Conservation (phyloP, 148 eudicot genomes). For the Polygonum maritimum region DNA sequence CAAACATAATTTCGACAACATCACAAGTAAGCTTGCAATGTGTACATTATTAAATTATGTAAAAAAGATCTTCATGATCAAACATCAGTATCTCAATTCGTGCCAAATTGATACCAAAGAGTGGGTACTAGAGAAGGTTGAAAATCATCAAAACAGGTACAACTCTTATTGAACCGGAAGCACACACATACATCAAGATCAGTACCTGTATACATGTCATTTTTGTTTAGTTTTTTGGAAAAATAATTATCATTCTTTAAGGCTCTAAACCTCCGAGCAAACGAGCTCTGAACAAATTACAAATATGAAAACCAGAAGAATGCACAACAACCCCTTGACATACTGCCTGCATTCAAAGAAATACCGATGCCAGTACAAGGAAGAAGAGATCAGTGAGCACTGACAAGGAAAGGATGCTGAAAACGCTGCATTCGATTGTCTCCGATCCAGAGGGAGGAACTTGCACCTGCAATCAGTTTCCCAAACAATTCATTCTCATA, state of each 20-base stretch:
- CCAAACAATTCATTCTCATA: background rate
- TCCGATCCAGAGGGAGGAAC: slow-evolving; percentile 90
- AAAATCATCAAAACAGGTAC: background rate
- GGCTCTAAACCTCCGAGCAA: background rate
- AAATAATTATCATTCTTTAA: background rate
- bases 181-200: background rate
- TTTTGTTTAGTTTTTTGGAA: background rate
- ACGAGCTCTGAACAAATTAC: background rate
- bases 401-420: slow-evolving; percentile 91
- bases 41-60: too few species aligned
- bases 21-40: too few species aligned
- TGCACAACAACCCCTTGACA: background rate
- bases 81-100: too few species aligned
- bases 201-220: background rate
- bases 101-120: too few species aligned
- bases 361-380: background rate
- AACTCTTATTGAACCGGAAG: background rate
- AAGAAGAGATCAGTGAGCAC: slow-evolving; percentile 36
- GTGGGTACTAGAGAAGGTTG: too few species aligned
- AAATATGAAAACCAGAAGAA: background rate
- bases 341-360: background rate
- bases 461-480: slow-evolving; percentile 48
- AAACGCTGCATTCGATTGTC: slow-evolving; percentile 94
- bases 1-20: too few species aligned
- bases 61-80: too few species aligned